phyloP scores from a whole-genome alignment of 1,139 yeast genomes.

The Nakaseomyces kungkrabaensis region DNA sequence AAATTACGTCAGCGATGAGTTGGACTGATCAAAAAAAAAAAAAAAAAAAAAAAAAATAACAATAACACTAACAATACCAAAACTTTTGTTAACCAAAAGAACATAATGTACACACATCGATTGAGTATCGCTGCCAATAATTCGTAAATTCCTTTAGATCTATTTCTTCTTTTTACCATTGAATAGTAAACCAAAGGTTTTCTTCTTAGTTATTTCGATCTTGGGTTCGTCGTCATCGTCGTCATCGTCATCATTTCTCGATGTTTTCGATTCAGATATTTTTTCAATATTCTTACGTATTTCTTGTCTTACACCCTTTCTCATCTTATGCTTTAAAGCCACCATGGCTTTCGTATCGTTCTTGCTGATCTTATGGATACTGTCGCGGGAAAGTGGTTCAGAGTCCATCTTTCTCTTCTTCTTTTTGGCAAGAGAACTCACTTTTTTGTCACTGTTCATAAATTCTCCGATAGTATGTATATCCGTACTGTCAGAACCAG shows the following conservation, averaged over 20 bases:
- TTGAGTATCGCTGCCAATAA: no score
- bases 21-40: neutral
- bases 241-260: constrained; percentile 6
- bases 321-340: constrained; percentile 28
- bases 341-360: constrained; percentile 30
- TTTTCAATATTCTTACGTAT: constrained; percentile 6
- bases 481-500: constrained; percentile 11
- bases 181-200: constrained; percentile 17
- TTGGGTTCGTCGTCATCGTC: constrained; percentile 13
- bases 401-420: constrained; percentile 16
- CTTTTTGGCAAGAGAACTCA: constrained; percentile 25
- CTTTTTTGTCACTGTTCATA: constrained; percentile 26
- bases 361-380: constrained; percentile 21
- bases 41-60: neutral
- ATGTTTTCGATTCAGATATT: no score
- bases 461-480: constrained; percentile 30
- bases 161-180: constrained; percentile 11
- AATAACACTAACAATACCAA: no score
- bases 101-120: no score
- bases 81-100: no score
- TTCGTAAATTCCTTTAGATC: neutral
- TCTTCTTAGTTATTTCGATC: constrained; percentile 13
- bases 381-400: constrained; percentile 9
- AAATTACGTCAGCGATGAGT: constrained; percentile 4
- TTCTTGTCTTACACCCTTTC: constrained; percentile 14